Conservation (phyloP, 495 filamentous ascomycete species). For the Cryomyces antarcticus region DNA sequence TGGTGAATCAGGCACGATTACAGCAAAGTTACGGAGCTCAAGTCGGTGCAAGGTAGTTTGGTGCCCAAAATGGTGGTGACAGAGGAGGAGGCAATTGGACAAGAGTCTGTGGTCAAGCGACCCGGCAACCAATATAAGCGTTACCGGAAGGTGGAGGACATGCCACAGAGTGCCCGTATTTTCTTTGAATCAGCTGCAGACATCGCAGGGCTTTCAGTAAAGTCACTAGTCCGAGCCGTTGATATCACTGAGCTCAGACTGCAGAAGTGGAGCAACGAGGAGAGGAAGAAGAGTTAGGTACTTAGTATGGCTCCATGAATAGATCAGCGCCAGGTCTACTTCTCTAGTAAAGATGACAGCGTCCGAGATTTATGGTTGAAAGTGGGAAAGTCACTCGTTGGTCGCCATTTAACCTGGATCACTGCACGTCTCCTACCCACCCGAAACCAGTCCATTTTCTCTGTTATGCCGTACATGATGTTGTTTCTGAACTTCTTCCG, state of each 20-base stretch:
- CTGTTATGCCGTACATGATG: too few relatives aligned
- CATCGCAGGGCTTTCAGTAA: constrained; percentile 4
- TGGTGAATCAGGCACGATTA: constrained; percentile 15
- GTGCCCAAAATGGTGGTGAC: constrained; percentile 6
- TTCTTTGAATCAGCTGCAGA: constrained; percentile 6
- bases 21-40: constrained; percentile 12
- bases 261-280: not conserved
- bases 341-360: too few relatives aligned
- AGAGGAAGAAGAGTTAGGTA: constrained; percentile 2
- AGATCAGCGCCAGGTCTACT: too few relatives aligned
- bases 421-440: too few relatives aligned
- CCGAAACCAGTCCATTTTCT: too few relatives aligned
- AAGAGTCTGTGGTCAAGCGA: constrained; percentile 1
- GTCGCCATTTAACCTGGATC: too few relatives aligned
- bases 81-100: constrained; percentile 3
- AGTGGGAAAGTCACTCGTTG: too few relatives aligned
- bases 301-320: too few relatives aligned
- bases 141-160: constrained; percentile 2
- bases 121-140: constrained; percentile 6
- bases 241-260: not conserved
- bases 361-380: too few relatives aligned
- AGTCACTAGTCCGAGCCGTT: constrained; percentile 6
- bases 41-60: constrained; percentile 20
- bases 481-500: too few relatives aligned
- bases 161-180: constrained; percentile 1